Evolutionary conservation across 1,284 basidiomycete species (phyloP).

Genomic region (Melampsora larici-populina): DNA sequence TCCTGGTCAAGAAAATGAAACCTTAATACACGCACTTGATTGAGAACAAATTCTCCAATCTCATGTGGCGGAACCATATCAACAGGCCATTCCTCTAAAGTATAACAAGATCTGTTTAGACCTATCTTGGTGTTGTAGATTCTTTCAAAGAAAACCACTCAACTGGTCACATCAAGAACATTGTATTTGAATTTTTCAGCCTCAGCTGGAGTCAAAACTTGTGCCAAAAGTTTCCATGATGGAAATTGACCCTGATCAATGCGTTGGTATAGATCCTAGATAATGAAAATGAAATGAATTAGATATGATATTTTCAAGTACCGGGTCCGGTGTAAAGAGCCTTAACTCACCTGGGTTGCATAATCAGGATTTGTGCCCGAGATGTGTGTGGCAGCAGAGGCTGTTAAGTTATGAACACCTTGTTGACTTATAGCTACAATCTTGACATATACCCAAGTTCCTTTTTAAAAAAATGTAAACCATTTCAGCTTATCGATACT

Average conservation of each 20-base stretch:
- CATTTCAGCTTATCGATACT: too few relatives aligned
- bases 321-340: too few relatives aligned
- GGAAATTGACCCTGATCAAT: slow-evolving; percentile 76
- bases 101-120: not conserved
- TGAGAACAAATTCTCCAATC: slow-evolving; percentile 9
- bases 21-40: not conserved
- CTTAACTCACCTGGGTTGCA: slow-evolving; percentile 52
- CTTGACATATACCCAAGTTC: slow-evolving; percentile 51
- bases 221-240: slow-evolving; percentile 71
- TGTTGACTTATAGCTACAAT: slow-evolving; percentile 44
- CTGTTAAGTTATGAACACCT: slow-evolving; percentile 57
- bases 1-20: too few relatives aligned
- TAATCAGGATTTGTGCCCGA: slow-evolving; percentile 78
- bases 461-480: slow-evolving; percentile 50
- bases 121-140: too few relatives aligned
- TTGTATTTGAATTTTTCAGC: slow-evolving; percentile 61
- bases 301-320: too few relatives aligned
- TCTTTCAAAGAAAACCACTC: too few relatives aligned
- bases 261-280: slow-evolving; percentile 67
- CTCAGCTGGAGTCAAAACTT: slow-evolving; percentile 84
- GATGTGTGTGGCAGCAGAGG: slow-evolving; percentile 61
- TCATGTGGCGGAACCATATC: slow-evolving; percentile 21
- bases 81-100: slow-evolving; percentile 55
- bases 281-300: not conserved
- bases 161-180: slow-evolving; percentile 1